A percentile compares a stretch with the other conserved stretches of the same genome.
Evolutionary conservation across 169 alveolate genomes (phyloP).

Genomic region (Condylostoma magnum): DNA sequence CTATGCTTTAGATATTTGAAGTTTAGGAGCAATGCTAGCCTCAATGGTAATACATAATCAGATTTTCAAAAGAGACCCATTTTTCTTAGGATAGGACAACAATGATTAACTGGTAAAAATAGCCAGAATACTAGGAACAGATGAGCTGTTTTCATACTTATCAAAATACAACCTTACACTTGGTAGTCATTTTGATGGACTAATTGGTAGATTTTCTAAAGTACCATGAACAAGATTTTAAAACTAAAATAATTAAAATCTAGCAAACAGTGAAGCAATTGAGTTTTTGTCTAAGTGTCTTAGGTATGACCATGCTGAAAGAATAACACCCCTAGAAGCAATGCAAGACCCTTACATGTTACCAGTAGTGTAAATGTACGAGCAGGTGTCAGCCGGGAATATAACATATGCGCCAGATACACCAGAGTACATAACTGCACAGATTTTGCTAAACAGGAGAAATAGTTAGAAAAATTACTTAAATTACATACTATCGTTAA

Average conservation of each 20-base stretch:
- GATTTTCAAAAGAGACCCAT: conserved; percentile 87
- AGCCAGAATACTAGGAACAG: conserved; percentile 93
- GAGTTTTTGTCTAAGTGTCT: conserved; percentile 14
- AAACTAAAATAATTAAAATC: neutral
- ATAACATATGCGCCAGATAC: conserved; percentile 1
- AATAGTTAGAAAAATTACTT: no score
- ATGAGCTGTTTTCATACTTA: conserved; percentile 85
- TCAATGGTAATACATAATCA: conserved; percentile 75
- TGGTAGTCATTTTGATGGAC: neutral
- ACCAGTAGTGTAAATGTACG: conserved; percentile 21
- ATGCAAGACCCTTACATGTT: conserved; percentile 6
- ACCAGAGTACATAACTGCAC: neutral
- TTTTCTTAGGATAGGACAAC: conserved; percentile 95
- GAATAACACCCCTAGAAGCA: conserved; percentile 28
- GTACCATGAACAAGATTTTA: conserved; percentile 10
- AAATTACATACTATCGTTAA: no score
- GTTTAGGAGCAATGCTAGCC: conserved; percentile 98
- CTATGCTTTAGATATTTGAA: conserved; percentile 98
- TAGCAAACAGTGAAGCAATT: neutral
- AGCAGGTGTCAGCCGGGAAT: conserved; percentile 7
- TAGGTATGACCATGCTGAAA: conserved; percentile 24
- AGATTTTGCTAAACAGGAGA: neutral
- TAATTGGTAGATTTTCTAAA: neutral
- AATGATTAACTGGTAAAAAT: conserved; percentile 97
- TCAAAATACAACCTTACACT: conserved; percentile 70